Conservation (phyloP, 768 basidiomycete species). For the Cystofilobasidium macerans region DNA sequence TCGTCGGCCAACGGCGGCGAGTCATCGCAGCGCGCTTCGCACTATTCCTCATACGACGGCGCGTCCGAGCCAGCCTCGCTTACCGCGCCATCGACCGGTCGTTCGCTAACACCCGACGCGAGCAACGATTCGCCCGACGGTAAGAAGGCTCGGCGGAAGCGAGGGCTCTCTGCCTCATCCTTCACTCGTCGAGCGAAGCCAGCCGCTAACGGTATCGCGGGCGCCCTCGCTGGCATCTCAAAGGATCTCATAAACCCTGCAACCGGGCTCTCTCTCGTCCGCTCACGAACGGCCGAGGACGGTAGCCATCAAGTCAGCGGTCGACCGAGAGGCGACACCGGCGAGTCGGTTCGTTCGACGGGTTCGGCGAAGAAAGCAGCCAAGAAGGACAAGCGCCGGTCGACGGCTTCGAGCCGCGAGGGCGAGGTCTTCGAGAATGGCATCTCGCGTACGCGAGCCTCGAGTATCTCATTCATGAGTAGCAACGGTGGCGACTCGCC, state of each 20-base stretch:
- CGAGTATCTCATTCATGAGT: constrained; percentile 1
- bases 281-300: background rate
- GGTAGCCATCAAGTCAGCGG: background rate
- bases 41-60: background rate
- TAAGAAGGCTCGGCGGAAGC: background rate
- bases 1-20: background rate
- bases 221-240: constrained; percentile 15
- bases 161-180: constrained; percentile 12
- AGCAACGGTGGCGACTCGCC: background rate
- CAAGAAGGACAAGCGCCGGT: background rate
- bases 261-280: background rate
- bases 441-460: background rate
- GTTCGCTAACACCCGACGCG: background rate
- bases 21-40: background rate
- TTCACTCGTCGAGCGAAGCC: constrained; percentile 1
- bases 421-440: background rate
- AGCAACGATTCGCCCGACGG: background rate
- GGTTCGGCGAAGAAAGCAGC: background rate
- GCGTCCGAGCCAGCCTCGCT: background rate
- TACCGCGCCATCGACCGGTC: background rate
- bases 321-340: background rate
- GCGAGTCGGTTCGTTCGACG: background rate
- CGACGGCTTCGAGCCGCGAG: background rate
- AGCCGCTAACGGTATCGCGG: constrained; percentile 8
- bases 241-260: constrained; percentile 23